Evolutionary conservation across 2,329 filamentous ascomycete genomes (phyloP), one percentile per base, ranked within the genome.

Genomic region (Domatiomyces globalis): DNA sequence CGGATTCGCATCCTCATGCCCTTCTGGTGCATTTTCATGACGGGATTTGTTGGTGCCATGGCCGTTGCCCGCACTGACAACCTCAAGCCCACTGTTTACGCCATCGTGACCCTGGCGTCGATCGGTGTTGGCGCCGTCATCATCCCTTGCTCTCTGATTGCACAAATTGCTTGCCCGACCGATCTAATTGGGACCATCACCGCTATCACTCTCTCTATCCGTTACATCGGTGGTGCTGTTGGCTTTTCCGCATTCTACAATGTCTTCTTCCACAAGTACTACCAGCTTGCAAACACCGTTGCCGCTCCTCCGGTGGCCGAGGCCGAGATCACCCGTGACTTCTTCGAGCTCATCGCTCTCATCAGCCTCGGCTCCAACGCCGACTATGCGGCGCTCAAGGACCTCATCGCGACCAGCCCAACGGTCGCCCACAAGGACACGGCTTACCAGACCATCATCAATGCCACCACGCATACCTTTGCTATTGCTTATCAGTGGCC

Each of bases 181-280:
- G 69, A 85, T 50, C 71, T 85, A 5, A 85, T 86, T 56, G 82
- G 80, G 6, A 85, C 82, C 1, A 73, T 84, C 45, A 77, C 81
- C 1, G 80, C 83, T 5, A 69, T 86, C 19, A 84, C 82, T 0
- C 74, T 85, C 39, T 76, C 80, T n/a, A 78, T 85, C 57, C 80
- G 83, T 39, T 79, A 83, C 50, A 73, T 85, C 36, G 82, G 83
- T 46, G 81, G 81, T 27, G 74, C 76, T 10, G 75, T 85, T 53
- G 81, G 79, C 33, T 83, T 80, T 62, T 73, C 74, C n/a, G 69
- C 76, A 46, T 73, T 73, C 63, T 81, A 80, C 61, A 73, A 74
- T 52, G 64, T 73, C 58, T 71, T 71, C 55, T 60, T 72, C 54
- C 67, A 68, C 55, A 72, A 69, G 57, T 74, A 73, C 57, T 61